A percentile compares a stretch with the other conserved stretches of the same genome.
phyloP scores from a whole-genome alignment of 139 green algal genomes.

The Coccomyxa sp. region DNA sequence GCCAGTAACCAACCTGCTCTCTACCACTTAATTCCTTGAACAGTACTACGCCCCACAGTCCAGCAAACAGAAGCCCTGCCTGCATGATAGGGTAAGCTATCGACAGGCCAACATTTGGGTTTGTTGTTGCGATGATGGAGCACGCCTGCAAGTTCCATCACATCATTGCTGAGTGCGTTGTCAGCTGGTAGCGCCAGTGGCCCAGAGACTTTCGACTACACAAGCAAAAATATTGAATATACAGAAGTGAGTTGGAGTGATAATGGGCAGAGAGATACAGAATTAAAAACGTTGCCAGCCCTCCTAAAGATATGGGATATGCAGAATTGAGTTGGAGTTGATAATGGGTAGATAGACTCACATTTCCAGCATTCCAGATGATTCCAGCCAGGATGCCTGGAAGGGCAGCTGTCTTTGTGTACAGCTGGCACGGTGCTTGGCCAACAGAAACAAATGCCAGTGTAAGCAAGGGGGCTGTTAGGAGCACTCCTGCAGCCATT shows the following conservation, averaged over 20 bases:
- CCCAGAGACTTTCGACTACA: too few species aligned
- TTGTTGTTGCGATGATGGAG: constrained; percentile 31
- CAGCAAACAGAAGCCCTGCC: constrained; percentile 38
- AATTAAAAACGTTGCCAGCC: neutral
- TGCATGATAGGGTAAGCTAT: constrained; percentile 46
- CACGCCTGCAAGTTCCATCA: neutral
- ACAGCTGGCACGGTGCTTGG: constrained; percentile 4
- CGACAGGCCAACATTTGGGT: constrained; percentile 19
- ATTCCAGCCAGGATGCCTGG: constrained; percentile 26
- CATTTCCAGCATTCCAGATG: constrained; percentile 37
- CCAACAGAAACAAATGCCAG: neutral
- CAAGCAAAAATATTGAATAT: neutral
- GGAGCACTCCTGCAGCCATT: constrained; percentile 29
- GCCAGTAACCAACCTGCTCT: constrained; percentile 18
- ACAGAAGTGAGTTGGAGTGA: too few species aligned
- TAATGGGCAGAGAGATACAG: neutral
- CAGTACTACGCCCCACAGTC: constrained; percentile 41
- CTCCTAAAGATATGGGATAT: neutral
- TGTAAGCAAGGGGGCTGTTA: constrained; percentile 23
- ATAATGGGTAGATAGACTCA: neutral
- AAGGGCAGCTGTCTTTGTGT: neutral
- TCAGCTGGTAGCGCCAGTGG: neutral
- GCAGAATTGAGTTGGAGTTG: neutral
- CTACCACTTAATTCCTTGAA: constrained; percentile 28
- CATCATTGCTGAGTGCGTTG: neutral